A percentile compares a stretch with the other conserved stretches of the same genome.
phyloP scores from a whole-genome alignment of 148 eudicot species.

The Simmondsia chinensis region DNA sequence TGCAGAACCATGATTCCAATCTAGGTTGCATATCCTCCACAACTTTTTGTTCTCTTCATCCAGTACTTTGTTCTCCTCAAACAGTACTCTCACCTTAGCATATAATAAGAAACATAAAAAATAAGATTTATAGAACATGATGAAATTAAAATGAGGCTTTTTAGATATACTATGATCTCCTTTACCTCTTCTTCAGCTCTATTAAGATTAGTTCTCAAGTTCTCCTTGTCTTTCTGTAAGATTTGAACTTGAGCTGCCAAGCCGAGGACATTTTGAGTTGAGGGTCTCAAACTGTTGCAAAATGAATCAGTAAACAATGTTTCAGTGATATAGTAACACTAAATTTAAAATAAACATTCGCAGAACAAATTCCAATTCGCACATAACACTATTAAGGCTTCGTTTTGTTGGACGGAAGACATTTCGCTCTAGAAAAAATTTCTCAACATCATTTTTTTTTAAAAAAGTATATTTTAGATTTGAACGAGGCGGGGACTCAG shows the following conservation, averaged over 20 bases:
- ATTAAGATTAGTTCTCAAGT: conserved; percentile 55
- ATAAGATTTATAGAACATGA: not conserved
- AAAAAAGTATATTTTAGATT: too few species aligned
- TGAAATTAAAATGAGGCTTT: not conserved
- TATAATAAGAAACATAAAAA: not conserved
- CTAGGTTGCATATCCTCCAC: conserved; percentile 33
- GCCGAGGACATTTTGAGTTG: conserved; percentile 50
- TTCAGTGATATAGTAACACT: not conserved
- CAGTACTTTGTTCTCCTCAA: conserved; percentile 49
- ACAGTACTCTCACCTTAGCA: conserved; percentile 54
- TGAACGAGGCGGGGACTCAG: too few species aligned
- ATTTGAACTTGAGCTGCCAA: conserved; percentile 43
- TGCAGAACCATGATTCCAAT: conserved; percentile 46
- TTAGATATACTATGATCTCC: not conserved
- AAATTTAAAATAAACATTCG: not conserved
- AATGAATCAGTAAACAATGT: conserved; percentile 4
- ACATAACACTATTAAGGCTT: too few species aligned
- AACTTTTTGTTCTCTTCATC: conserved; percentile 57
- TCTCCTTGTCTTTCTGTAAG: conserved; percentile 65
- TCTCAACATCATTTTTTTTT: too few species aligned
- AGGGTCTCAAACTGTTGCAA: conserved; percentile 53
- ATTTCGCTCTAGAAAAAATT: too few species aligned
- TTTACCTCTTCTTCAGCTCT: conserved; percentile 94
- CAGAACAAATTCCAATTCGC: too few species aligned
- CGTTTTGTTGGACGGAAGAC: too few species aligned